phyloP scores from a whole-genome alignment of 2,329 filamentous ascomycete species.

The Karstenula rhodostoma region DNA sequence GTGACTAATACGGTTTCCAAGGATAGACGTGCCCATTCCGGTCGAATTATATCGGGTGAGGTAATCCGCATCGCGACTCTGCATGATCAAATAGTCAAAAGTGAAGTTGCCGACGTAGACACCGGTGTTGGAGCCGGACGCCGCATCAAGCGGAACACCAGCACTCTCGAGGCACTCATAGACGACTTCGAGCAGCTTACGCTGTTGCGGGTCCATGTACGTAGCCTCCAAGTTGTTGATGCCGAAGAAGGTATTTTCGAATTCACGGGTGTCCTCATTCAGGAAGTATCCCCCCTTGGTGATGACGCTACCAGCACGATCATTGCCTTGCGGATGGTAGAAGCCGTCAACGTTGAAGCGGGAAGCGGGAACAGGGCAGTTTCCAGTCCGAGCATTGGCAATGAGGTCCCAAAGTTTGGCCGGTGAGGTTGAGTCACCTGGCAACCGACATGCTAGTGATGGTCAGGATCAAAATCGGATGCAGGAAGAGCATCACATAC shows the following conservation, averaged over 20 bases:
- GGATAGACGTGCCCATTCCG: conserved; percentile 34
- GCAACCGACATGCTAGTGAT: conserved; percentile 11
- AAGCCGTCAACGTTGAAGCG: conserved; percentile 11
- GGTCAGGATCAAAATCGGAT: no score
- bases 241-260: conserved; percentile 9
- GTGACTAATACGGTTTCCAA: conserved; percentile 37
- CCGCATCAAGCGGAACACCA: conserved; percentile 26
- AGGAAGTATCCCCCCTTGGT: conserved; percentile 10
- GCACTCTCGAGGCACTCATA: conserved; percentile 35
- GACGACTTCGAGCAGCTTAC: conserved; percentile 27
- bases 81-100: conserved; percentile 25
- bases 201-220: conserved; percentile 32
- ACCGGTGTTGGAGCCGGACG: conserved; percentile 13
- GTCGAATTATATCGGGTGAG: background rate
- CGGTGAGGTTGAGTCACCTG: conserved; percentile 2
- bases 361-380: background rate
- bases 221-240: conserved; percentile 21
- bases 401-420: conserved; percentile 1
- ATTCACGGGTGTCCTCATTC: conserved; percentile 6
- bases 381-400: background rate
- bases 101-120: conserved; percentile 26
- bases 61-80: conserved; percentile 23
- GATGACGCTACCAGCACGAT: conserved; percentile 3
- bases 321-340: conserved; percentile 9
- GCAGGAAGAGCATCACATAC: no score